Conservation (phyloP, 164 flowering plant species). For the Sedum album region DNA sequence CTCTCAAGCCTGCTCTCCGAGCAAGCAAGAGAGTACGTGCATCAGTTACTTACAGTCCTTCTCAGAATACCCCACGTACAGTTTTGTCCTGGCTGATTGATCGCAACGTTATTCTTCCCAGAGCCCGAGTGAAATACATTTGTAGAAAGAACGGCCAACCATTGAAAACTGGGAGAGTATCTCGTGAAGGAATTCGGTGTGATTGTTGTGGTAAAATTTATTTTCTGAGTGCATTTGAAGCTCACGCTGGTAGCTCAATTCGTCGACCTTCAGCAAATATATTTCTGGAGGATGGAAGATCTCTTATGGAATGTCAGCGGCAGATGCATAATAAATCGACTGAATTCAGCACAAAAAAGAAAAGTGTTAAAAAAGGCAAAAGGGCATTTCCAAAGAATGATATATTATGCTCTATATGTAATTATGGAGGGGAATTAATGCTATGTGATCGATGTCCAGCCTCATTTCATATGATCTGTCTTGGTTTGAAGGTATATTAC, state of each 20-base stretch:
- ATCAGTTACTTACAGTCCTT: slow-evolving; percentile 19
- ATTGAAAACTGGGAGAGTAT: slow-evolving; percentile 46
- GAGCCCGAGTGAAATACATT: slow-evolving; percentile 44
- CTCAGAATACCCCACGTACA: slow-evolving; percentile 34
- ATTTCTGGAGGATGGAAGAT: slow-evolving; percentile 72
- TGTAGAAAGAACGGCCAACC: slow-evolving; percentile 16
- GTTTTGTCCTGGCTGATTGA: slow-evolving; percentile 81
- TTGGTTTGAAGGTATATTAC: slow-evolving; percentile 53
- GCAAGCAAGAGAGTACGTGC: slow-evolving; percentile 50
- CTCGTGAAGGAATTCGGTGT: slow-evolving; percentile 75
- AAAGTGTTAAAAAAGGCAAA: slow-evolving; percentile 16
- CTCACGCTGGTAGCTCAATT: slow-evolving; percentile 57
- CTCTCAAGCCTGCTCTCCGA: slow-evolving; percentile 12
- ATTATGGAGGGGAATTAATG: slow-evolving; percentile 66
- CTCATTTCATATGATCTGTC: slow-evolving; percentile 62
- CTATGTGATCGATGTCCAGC: slow-evolving; percentile 86
- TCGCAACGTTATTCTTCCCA: slow-evolving; percentile 48
- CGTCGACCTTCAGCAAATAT: slow-evolving; percentile 49
- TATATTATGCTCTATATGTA: slow-evolving; percentile 66
- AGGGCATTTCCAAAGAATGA: slow-evolving; percentile 30
- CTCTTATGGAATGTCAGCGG: slow-evolving; percentile 62
- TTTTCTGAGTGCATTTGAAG: slow-evolving; percentile 41
- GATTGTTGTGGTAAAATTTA: slow-evolving; percentile 56
- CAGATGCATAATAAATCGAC: slow-evolving; percentile 21
- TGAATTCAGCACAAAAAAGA: slow-evolving; percentile 9